A percentile compares a stretch with the other conserved stretches of the same genome.
Evolutionary conservation across 805 yeast genomes (phyloP).

Genomic region (Myxozyma geophila): DNA sequence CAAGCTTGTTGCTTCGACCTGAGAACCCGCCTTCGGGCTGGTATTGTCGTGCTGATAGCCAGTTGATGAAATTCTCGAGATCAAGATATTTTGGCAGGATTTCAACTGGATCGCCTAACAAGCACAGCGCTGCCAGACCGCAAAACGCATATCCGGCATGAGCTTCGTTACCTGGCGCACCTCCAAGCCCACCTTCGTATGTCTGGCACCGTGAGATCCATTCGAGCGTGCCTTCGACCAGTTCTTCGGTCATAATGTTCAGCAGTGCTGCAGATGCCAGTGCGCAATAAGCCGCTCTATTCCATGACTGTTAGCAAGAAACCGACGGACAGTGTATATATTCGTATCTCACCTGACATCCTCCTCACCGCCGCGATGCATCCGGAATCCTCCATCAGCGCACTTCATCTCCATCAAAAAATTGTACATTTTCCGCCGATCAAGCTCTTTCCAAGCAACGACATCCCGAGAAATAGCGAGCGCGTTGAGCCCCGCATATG

Average conservation of each 20-base stretch:
- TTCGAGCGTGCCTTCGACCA: conserved; percentile 56
- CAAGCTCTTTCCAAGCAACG: conserved; percentile 51
- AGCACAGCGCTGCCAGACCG: conserved; percentile 68
- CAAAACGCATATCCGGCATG: conserved; percentile 98
- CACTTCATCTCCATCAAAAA: conserved; percentile 74
- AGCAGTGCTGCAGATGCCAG: conserved; percentile 71
- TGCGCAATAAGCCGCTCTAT: conserved; percentile 83
- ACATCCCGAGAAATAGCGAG: conserved; percentile 55
- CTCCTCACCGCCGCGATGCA: conserved; percentile 78
- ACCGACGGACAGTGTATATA: background rate
- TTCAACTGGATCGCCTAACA: conserved; percentile 50
- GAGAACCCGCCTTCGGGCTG: conserved; percentile 81
- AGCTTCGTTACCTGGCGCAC: conserved; percentile 82
- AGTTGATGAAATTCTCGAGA: conserved; percentile 55
- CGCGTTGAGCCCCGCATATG: conserved; percentile 76
- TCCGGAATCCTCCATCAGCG: conserved; percentile 73
- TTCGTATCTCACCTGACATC: conserved; percentile 51
- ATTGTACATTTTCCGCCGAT: conserved; percentile 53
- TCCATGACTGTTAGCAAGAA: conserved; percentile 42
- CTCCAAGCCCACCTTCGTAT: conserved; percentile 95
- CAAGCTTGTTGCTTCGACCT: conserved; percentile 91
- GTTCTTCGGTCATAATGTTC: conserved; percentile 63
- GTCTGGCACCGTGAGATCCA: conserved; percentile 80
- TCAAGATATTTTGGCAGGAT: conserved; percentile 50
- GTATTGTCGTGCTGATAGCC: conserved; percentile 76